Conservation (phyloP, 1,284 basidiomycete genomes). For the Ustilago trichophora region DNA sequence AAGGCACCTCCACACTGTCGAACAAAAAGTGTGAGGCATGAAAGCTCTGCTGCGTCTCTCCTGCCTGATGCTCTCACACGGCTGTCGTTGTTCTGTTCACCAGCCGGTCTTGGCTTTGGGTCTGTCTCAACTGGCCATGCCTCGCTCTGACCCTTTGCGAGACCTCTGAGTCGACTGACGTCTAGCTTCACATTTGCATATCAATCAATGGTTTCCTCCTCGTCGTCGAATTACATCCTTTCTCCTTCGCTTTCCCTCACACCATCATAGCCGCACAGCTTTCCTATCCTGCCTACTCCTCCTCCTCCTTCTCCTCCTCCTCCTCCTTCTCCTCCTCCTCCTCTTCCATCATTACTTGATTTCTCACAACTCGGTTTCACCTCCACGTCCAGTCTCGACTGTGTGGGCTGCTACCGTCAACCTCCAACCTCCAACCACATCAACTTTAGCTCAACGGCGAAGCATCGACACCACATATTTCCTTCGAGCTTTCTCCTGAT, state of each 20-base stretch:
- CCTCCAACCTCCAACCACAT: neutral
- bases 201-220: constrained; percentile 1
- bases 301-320: neutral
- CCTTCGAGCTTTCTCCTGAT: no score
- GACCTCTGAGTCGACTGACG: no score
- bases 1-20: no score
- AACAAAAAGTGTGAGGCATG: no score
- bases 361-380: constrained; percentile 12
- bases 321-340: neutral
- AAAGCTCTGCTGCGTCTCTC: no score
- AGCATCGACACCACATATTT: neutral
- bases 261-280: neutral
- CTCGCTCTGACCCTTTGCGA: constrained; percentile 1
- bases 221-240: no score
- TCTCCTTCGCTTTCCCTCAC: neutral
- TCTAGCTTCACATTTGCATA: neutral
- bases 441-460: neutral
- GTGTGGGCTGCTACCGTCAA: constrained; percentile 35
- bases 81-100: neutral
- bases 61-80: no score
- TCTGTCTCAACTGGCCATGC: neutral
- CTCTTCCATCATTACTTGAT: neutral
- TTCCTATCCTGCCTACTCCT: no score
- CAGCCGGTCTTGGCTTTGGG: no score
- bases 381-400: constrained; percentile 52